Percentiles rank a stretch among this genome's conserved stretches.
phyloP scores from a whole-genome alignment of 805 yeast genomes.

The Yamadazyma nakazawae region DNA sequence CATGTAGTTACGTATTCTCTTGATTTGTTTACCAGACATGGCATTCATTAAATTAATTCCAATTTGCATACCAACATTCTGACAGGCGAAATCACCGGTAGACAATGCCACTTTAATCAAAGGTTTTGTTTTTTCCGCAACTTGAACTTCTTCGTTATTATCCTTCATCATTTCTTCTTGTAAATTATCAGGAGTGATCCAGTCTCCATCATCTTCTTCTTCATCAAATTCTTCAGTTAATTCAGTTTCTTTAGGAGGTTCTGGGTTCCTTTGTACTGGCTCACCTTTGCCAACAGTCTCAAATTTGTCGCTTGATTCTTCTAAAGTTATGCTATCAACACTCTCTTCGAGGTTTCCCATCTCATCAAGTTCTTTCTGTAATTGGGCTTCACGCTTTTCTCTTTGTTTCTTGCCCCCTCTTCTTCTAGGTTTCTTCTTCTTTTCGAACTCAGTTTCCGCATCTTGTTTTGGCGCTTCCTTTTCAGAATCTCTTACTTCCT shows the following conservation, averaged over 20 bases:
- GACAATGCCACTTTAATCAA: constrained; percentile 78
- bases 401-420: constrained; percentile 67
- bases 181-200: constrained; percentile 91
- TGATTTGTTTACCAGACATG: constrained; percentile 79
- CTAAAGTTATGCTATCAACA: not conserved
- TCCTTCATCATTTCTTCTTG: constrained; percentile 68
- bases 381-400: constrained; percentile 48
- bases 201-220: constrained; percentile 79
- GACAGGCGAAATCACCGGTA: constrained; percentile 97
- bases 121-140: constrained; percentile 24
- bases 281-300: not conserved
- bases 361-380: constrained; percentile 24
- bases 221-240: constrained; percentile 56
- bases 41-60: constrained; percentile 85
- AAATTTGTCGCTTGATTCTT: not conserved
- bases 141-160: constrained; percentile 53
- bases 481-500: constrained; percentile 9
- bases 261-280: not conserved
- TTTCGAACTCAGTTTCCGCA: constrained; percentile 6
- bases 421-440: constrained; percentile 36
- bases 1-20: constrained; percentile 86
- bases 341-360: constrained; percentile 10
- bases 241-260: constrained; percentile 9
- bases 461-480: constrained; percentile 9
- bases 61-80: constrained; percentile 88